Evolutionary conservation across 2,329 filamentous ascomycete genomes (phyloP).

Genomic region (Westerdykella aurantiaca): DNA sequence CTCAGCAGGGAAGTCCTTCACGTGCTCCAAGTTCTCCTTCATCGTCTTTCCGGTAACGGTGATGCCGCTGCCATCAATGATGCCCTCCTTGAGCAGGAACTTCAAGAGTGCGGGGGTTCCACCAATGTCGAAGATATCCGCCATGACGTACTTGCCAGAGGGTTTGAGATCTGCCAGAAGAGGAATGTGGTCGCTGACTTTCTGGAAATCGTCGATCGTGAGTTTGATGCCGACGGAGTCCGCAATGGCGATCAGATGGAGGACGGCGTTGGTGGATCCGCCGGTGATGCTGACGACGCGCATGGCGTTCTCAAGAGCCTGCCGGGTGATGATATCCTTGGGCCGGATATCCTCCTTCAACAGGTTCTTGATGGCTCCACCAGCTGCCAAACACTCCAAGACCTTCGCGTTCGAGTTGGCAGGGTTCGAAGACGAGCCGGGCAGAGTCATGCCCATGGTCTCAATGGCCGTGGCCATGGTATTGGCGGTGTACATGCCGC

Average conservation of each 20-base stretch:
- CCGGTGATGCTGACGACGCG: conserved; percentile 47
- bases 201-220: conserved; percentile 49
- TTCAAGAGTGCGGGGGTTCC: conserved; percentile 47
- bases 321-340: conserved; percentile 45
- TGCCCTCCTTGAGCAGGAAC: conserved; percentile 46
- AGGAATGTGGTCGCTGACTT: conserved; percentile 46
- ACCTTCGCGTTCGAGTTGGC: conserved; percentile 48
- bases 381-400: conserved; percentile 46
- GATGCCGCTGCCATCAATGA: conserved; percentile 45
- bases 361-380: conserved; percentile 47
- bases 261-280: conserved; percentile 48
- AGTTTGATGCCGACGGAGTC: conserved; percentile 47
- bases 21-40: conserved; percentile 48
- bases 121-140: conserved; percentile 55
- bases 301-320: conserved; percentile 49
- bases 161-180: conserved; percentile 49
- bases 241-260: conserved; percentile 49
- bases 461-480: conserved; percentile 50
- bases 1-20: conserved; percentile 59
- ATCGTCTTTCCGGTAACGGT: conserved; percentile 49
- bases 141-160: conserved; percentile 50
- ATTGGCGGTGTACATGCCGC: conserved; percentile 64
- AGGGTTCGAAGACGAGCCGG: conserved; percentile 48
- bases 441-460: conserved; percentile 47
- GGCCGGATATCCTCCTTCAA: conserved; percentile 48